Percentiles rank a stretch among this genome's conserved stretches.
phyloP scores from a whole-genome alignment of 2,329 filamentous ascomycete species.

The Pyrenophora teres region DNA sequence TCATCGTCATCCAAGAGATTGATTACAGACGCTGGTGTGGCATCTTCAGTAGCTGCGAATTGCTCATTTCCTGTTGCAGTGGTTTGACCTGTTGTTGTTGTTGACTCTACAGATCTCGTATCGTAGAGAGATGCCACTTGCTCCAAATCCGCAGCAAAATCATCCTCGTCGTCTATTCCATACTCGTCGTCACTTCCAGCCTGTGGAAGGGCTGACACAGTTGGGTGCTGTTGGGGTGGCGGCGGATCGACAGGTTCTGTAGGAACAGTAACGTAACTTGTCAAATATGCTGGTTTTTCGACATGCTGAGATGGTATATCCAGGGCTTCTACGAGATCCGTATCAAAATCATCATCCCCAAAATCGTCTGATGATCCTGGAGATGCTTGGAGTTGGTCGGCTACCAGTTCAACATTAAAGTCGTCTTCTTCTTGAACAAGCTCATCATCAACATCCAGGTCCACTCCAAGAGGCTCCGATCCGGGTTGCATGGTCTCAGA shows the following conservation, averaged over 20 bases:
- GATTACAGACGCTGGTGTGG: conserved; percentile 25
- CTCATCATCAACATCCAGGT: conserved; percentile 8
- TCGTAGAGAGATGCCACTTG: conserved; percentile 63
- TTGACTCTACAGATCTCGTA: conserved; percentile 39
- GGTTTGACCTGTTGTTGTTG: conserved; percentile 6
- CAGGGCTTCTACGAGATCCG: conserved; percentile 42
- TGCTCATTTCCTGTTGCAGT: background rate
- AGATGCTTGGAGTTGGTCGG: conserved; percentile 10
- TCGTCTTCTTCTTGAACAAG: conserved; percentile 8
- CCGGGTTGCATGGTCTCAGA: conserved; percentile 14
- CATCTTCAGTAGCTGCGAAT: conserved; percentile 3
- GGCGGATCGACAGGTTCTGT: conserved; percentile 11
- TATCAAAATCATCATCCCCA: conserved; percentile 43
- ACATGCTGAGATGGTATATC: conserved; percentile 23
- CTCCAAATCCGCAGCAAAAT: conserved; percentile 63
- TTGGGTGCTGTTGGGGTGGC: background rate
- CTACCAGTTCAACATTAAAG: background rate
- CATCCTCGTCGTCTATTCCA: conserved; percentile 52
- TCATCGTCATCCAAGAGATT: conserved; percentile 49
- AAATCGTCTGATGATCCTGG: conserved; percentile 44
- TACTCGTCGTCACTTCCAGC: conserved; percentile 52
- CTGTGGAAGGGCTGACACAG: conserved; percentile 5
- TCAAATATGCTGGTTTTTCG: conserved; percentile 6
- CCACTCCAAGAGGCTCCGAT: conserved; percentile 4
- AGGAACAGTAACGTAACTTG: conserved; percentile 12